These are phyloP conservation scores for Chrysoporthe deuterocubensis DNA, from an alignment of 2,329 filamentous ascomycete genomes.

Conservation along the genomic window DNA sequence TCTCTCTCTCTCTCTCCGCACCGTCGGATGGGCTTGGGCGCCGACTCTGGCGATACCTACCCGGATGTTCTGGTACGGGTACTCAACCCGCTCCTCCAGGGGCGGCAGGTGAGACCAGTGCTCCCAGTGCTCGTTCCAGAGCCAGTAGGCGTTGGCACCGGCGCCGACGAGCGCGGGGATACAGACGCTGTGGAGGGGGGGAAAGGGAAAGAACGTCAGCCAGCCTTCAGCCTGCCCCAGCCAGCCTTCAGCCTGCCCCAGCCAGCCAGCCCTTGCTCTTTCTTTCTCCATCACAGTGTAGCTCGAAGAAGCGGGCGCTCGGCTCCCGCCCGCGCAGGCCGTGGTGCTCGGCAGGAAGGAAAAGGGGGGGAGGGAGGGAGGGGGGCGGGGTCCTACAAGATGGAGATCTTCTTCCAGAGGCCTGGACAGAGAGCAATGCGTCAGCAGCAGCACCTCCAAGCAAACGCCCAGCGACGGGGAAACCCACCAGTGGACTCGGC, in stretches of 20 bases:
- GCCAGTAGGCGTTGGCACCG: slow-evolving; percentile 80
- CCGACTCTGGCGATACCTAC: neutral
- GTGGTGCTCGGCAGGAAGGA: too few species aligned
- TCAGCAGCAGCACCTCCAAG: slow-evolving; percentile 37
- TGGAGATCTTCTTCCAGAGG: slow-evolving; percentile 92
- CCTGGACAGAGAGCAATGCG: slow-evolving; percentile 55
- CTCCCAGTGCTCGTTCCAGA: slow-evolving; percentile 97
- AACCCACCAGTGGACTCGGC: slow-evolving; percentile 78
- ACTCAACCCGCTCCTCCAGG: slow-evolving; percentile 88
- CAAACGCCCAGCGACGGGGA: neutral
- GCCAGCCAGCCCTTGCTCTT: neutral
- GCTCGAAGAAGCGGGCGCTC: neutral
- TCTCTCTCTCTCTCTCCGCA: neutral
- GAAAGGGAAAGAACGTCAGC: slow-evolving; percentile 9
- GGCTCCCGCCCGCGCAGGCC: neutral
- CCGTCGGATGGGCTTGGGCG: neutral
- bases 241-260: too few species aligned
- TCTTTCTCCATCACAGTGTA: neutral
- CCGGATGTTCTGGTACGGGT: slow-evolving; percentile 97
- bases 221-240: too few species aligned
- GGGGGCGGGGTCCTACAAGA: slow-evolving; percentile 73
- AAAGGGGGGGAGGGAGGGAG: neutral
- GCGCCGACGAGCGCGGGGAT: slow-evolving; percentile 74
- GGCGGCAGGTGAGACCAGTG: slow-evolving; percentile 87
- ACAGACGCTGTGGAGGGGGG: slow-evolving; percentile 62